Evolutionary conservation across 371 early-diverging fungal genomes (phyloP).

Genomic region (Mucor plumbeus): DNA sequence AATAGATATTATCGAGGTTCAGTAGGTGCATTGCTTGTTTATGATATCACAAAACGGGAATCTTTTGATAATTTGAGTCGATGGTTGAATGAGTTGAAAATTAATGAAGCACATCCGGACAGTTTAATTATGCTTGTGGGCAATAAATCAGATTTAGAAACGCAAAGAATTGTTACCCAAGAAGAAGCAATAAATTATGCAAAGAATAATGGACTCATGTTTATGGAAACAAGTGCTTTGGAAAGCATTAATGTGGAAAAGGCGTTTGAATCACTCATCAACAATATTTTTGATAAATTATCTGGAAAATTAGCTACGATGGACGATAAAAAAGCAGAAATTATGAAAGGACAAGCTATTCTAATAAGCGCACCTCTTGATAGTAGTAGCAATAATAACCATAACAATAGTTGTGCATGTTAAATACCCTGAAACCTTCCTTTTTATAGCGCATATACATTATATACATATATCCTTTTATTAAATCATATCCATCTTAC

Average conservation of each 20-base stretch:
- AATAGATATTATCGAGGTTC: constrained; percentile 41
- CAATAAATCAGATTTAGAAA: constrained; percentile 97
- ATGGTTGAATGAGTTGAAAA: constrained; percentile 84
- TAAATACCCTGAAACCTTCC: constrained; percentile 6
- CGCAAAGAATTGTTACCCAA: constrained; percentile 63
- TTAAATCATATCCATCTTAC: neutral
- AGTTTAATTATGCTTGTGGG: constrained; percentile 93
- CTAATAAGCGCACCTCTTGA: constrained; percentile 13
- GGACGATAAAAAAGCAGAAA: constrained; percentile 27
- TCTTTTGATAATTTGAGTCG: constrained; percentile 18
- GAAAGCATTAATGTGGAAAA: constrained; percentile 84
- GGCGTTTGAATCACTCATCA: constrained; percentile 49
- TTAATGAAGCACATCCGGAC: constrained; percentile 90
- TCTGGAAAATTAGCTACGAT: constrained; percentile 23
- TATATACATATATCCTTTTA: neutral
- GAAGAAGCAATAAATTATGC: constrained; percentile 89
- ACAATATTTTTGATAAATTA: constrained; percentile 24
- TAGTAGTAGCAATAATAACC: neutral
- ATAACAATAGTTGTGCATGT: constrained; percentile 11
- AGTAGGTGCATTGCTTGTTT: constrained; percentile 38
- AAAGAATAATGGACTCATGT: constrained; percentile 74
- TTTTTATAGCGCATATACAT: too few species aligned
- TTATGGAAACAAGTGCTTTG: constrained; percentile 91
- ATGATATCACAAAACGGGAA: constrained; percentile 64
- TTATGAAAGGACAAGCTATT: constrained; percentile 23